Evolutionary conservation across 2,329 filamentous ascomycete genomes (phyloP).

Genomic region (Colletotrichum cuscutae): DNA sequence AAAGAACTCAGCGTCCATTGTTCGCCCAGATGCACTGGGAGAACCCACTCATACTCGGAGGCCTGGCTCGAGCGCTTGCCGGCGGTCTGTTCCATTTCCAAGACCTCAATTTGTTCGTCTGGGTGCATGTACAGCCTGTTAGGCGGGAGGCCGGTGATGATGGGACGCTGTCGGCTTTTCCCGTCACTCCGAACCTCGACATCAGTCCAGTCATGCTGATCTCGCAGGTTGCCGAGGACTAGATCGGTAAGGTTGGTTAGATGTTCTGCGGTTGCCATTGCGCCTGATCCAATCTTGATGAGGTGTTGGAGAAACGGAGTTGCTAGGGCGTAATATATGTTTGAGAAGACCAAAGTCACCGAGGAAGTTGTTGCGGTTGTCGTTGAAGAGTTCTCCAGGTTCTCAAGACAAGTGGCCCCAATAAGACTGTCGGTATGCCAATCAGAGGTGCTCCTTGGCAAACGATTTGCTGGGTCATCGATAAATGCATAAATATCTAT

Average conservation of each 20-base stretch:
- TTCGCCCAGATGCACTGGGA: constrained; percentile 78
- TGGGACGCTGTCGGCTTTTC: constrained; percentile 62
- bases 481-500: not conserved
- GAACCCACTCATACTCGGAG: constrained; percentile 78
- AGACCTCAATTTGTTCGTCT: constrained; percentile 80
- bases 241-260: constrained; percentile 46
- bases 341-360: no score
- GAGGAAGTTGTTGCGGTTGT: no score
- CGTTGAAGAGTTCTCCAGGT: constrained; percentile 25
- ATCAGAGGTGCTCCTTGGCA: not conserved
- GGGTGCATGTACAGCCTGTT: constrained; percentile 81
- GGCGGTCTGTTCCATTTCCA: constrained; percentile 67
- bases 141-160: constrained; percentile 80
- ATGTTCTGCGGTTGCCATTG: constrained; percentile 17
- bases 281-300: not conserved
- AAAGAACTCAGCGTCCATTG: constrained; percentile 76
- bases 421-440: not conserved
- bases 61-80: constrained; percentile 57
- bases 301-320: not conserved
- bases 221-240: constrained; percentile 76
- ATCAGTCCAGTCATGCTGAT: constrained; percentile 80
- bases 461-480: not conserved
- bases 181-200: constrained; percentile 61
- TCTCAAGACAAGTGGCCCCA: not conserved
- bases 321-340: not conserved